Percentiles rank a stretch among this genome's conserved stretches.
These are phyloP conservation scores for Ustilago sp. DNA, from an alignment of 1,284 basidiomycete genomes.

Conservation along the genomic window DNA sequence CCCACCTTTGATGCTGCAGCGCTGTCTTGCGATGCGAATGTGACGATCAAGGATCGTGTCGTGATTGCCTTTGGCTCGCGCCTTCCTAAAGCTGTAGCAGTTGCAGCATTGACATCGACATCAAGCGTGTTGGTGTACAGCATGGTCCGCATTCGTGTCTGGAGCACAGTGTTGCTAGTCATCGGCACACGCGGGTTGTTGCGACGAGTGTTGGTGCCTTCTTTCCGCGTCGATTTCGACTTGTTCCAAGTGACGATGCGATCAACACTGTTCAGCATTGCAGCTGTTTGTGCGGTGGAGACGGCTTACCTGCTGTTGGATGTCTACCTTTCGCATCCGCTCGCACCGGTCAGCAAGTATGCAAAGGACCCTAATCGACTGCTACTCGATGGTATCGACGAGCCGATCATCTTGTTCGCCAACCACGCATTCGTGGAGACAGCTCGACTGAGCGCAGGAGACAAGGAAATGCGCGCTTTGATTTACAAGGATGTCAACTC, in stretches of 20 bases:
- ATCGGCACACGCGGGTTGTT: conserved; percentile 45
- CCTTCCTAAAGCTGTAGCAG: conserved; percentile 11
- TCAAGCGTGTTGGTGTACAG: conserved; percentile 30
- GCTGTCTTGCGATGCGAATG: conserved; percentile 1
- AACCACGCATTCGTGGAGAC: conserved; percentile 53
- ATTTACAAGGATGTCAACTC: conserved; percentile 56
- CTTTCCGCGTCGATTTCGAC: conserved; percentile 52
- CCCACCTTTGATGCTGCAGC: conserved; percentile 32
- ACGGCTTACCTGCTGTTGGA: conserved; percentile 55
- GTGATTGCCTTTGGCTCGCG: conserved; percentile 8
- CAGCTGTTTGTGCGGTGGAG: conserved; percentile 37
- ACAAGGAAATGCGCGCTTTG: conserved; percentile 26
- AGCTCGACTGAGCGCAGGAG: conserved; percentile 37
- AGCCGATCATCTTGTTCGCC: conserved; percentile 53
- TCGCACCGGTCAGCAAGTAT: conserved; percentile 34
- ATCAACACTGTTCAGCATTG: conserved; percentile 29
- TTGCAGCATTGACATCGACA: conserved; percentile 22
- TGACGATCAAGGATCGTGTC: conserved; percentile 49
- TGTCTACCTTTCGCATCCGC: conserved; percentile 59
- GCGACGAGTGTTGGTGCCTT: conserved; percentile 53
- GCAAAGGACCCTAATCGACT: conserved; percentile 42
- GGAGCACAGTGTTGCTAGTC: conserved; percentile 45
- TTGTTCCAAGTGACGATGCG: conserved; percentile 31
- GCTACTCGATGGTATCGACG: conserved; percentile 53
- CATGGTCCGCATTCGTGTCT: conserved; percentile 44